These are phyloP conservation scores for Paraurostyla sp. DNA, from an alignment of 73 alveolate species.

Conservation along the genomic window DNA sequence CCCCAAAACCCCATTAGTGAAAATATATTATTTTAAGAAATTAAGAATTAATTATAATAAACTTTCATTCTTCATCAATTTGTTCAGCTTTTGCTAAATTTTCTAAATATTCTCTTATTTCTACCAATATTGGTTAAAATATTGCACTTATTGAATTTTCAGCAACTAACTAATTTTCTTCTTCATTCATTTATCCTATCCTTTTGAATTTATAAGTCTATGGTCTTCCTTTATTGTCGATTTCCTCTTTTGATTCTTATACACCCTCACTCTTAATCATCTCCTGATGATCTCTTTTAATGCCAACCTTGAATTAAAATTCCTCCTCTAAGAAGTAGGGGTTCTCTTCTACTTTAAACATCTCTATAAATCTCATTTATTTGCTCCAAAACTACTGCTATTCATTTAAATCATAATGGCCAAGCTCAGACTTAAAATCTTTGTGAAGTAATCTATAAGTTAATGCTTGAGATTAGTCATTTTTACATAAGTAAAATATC, in stretches of 20 bases:
- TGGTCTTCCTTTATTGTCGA: conserved; percentile 23
- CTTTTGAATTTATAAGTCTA: conserved; percentile 13
- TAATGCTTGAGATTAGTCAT: background rate
- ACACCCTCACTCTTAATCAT: conserved; percentile 17
- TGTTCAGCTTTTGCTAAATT: background rate
- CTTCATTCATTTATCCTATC: background rate
- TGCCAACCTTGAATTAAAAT: background rate
- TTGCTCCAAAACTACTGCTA: conserved; percentile 21
- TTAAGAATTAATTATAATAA: too few species aligned
- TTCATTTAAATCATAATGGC: background rate
- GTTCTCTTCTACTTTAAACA: conserved; percentile 47
- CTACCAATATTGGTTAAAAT: background rate
- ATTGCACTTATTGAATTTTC: background rate
- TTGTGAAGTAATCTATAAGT: conserved; percentile 5
- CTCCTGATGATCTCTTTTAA: background rate
- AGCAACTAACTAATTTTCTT: background rate
- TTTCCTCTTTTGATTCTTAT: background rate
- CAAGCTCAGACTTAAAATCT: background rate
- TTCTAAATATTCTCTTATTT: background rate
- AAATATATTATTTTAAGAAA: too few species aligned
- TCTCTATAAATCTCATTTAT: background rate
- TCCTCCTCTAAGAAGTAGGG: conserved; percentile 57
- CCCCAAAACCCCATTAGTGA: too few species aligned
- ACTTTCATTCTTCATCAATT: conserved; percentile 13
- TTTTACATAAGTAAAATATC: conserved; percentile 12